These are phyloP conservation scores for Primulina huaijiensis DNA, from an alignment of 257 asterid genomes.

Conservation along the genomic window DNA sequence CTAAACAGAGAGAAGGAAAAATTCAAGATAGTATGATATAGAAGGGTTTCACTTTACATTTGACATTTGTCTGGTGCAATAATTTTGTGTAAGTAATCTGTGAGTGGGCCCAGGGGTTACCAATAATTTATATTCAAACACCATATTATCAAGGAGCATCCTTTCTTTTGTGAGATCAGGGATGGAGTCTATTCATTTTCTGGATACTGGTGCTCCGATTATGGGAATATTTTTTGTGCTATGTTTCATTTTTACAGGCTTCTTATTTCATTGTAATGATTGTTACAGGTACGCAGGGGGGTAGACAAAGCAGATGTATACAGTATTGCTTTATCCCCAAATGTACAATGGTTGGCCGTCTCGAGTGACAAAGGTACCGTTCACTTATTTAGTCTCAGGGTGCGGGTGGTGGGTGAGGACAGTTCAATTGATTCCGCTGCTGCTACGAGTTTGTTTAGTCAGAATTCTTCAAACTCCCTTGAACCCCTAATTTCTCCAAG, in stretches of 20 bases:
- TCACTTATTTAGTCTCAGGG: constrained; percentile 88
- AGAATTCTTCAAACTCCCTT: constrained; percentile 60
- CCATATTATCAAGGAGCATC: not conserved
- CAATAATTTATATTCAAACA: too few relatives aligned
- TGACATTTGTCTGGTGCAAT: not conserved
- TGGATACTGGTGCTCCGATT: not conserved
- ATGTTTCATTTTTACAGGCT: constrained; percentile 2
- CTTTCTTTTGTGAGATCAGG: not conserved
- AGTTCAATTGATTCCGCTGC: constrained; percentile 42
- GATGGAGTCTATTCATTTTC: not conserved
- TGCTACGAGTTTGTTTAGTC: constrained; percentile 42
- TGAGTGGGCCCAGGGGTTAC: not conserved
- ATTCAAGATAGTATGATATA: not conserved
- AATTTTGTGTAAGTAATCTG: not conserved
- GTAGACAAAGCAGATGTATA: constrained; percentile 79
- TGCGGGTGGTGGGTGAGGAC: constrained; percentile 67
- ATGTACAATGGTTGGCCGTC: constrained; percentile 87
- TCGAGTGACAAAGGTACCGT: constrained; percentile 95
- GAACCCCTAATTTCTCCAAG: constrained; percentile 72
- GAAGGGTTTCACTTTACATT: not conserved
- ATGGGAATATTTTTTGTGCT: not conserved
- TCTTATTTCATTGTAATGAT: constrained; percentile 24
- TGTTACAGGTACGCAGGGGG: constrained; percentile 88
- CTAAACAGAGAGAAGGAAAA: not conserved
- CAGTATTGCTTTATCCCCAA: constrained; percentile 79